A percentile compares a stretch with the other conserved stretches of the same genome.
phyloP scores from a whole-genome alignment of 2,329 filamentous ascomycete species.

The Sordariomycetes sp. region DNA sequence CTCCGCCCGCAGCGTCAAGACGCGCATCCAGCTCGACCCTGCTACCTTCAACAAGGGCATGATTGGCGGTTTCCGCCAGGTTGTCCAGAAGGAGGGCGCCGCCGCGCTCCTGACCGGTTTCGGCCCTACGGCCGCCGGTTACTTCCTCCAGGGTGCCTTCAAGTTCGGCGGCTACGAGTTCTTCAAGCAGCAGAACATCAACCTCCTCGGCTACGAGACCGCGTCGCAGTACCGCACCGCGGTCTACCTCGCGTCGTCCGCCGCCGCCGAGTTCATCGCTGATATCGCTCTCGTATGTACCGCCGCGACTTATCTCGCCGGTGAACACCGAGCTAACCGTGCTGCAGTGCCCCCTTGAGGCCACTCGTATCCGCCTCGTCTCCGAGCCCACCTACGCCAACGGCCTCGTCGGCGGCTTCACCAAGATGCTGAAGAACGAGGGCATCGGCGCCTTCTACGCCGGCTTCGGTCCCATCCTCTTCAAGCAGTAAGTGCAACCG shows the following conservation, averaged over 20 bases:
- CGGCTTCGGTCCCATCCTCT: conserved; percentile 77
- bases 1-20: conserved; percentile 62
- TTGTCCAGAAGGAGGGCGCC: conserved; percentile 72
- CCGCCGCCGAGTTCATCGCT: conserved; percentile 53
- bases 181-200: conserved; percentile 88
- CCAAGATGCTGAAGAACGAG: conserved; percentile 73
- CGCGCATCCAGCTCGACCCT: conserved; percentile 86
- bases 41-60: conserved; percentile 79
- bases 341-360: conserved; percentile 64
- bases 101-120: conserved; percentile 76
- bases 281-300: conserved; percentile 53
- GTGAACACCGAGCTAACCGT: background rate
- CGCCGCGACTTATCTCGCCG: background rate
- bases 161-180: conserved; percentile 82
- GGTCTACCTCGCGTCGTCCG: conserved; percentile 64
- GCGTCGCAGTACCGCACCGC: conserved; percentile 68
- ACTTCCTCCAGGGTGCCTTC: conserved; percentile 81
- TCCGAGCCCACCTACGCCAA: conserved; percentile 76
- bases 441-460: conserved; percentile 81
- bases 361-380: conserved; percentile 86
- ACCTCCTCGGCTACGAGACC: conserved; percentile 63
- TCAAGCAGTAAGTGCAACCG: conserved; percentile 41
- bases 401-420: conserved; percentile 66
- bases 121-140: conserved; percentile 76
- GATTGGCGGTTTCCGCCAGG: conserved; percentile 76